A percentile compares a stretch with the other conserved stretches of the same genome.
These are phyloP conservation scores for Acanthamoeba divionensis DNA, from an alignment of 208 protist species.

Conservation along the genomic window DNA sequence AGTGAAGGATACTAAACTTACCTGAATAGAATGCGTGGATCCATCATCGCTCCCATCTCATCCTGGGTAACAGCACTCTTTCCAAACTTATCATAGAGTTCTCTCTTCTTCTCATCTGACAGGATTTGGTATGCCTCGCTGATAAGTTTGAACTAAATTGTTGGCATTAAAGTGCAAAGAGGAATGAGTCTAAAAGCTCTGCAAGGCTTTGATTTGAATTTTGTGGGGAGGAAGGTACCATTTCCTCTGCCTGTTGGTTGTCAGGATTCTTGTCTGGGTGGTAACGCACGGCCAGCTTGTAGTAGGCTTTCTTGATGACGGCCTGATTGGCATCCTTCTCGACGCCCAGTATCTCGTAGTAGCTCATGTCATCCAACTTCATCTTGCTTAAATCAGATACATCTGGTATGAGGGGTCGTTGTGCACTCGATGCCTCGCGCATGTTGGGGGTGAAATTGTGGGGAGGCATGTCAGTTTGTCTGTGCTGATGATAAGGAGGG, in stretches of 20 bases:
- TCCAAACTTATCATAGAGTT: conserved; percentile 67
- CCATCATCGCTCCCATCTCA: neutral
- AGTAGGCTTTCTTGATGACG: conserved; percentile 74
- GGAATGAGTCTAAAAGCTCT: neutral
- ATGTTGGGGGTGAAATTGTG: too few species aligned
- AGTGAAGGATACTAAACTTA: too few species aligned
- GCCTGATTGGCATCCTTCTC: conserved; percentile 45
- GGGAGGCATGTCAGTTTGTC: too few species aligned
- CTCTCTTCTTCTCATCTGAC: conserved; percentile 42
- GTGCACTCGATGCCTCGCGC: too few species aligned
- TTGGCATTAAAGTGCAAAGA: neutral
- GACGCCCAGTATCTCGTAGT: conserved; percentile 52
- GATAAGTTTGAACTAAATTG: conserved; percentile 63
- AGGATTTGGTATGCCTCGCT: conserved; percentile 69
- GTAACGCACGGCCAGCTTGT: conserved; percentile 43
- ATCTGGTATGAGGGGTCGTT: too few species aligned
- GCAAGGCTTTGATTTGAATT: neutral
- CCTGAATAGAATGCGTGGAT: neutral
- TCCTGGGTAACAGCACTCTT: neutral
- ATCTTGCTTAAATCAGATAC: too few species aligned
- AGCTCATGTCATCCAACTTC: conserved; percentile 16
- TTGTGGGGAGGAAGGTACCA: too few species aligned
- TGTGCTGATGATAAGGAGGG: too few species aligned
- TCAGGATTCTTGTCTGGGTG: conserved; percentile 71
- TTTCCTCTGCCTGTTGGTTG: conserved; percentile 58